Conservation (phyloP, 2,329 filamentous ascomycete species). For the Camillea tinctor region DNA sequence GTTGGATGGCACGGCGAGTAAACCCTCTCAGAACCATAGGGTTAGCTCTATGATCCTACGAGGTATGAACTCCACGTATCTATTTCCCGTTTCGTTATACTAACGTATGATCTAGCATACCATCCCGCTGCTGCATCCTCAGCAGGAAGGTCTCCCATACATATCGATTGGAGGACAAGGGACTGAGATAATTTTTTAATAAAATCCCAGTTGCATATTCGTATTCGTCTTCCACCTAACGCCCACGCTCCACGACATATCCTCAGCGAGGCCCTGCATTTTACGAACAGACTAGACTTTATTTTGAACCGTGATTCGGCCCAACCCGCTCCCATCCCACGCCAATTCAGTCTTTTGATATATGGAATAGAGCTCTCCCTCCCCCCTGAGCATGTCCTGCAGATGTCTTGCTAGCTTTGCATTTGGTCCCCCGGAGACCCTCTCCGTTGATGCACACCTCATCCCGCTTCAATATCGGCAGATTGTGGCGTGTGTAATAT, state of each 20-base stretch:
- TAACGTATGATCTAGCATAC: neutral
- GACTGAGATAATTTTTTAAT: neutral
- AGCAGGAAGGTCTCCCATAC: neutral
- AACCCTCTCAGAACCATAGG: neutral
- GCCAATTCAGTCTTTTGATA: neutral
- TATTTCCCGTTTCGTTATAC: neutral
- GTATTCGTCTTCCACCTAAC: neutral
- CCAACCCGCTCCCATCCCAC: neutral
- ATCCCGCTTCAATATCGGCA: neutral
- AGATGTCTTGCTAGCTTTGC: neutral
- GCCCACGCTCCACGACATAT: neutral
- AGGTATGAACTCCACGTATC: neutral
- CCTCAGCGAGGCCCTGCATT: neutral
- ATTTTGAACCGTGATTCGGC: neutral
- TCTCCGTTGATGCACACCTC: neutral
- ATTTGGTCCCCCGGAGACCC: neutral
- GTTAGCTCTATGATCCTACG: neutral
- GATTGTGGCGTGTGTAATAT: neutral
- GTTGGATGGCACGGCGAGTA: neutral
- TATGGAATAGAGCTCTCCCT: neutral
- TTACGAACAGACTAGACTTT: neutral
- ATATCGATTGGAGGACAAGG: neutral
- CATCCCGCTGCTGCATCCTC: neutral
- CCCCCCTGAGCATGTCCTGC: neutral
- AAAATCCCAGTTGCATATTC: neutral